Conservation (phyloP, 2,329 filamentous ascomycete species). For the Phaeosphaeria sp. region DNA sequence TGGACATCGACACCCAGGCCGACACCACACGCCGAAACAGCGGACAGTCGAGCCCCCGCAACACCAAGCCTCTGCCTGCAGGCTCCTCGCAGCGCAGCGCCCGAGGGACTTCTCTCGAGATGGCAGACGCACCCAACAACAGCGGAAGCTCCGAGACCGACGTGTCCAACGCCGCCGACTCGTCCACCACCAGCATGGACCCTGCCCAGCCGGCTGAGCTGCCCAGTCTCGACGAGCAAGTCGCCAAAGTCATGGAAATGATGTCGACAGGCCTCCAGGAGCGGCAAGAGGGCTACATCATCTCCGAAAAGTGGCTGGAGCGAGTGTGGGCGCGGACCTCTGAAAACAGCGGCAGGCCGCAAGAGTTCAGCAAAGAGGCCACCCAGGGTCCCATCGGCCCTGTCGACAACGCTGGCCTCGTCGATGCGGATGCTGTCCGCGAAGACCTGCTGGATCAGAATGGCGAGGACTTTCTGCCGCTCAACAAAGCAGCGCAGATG, state of each 20-base stretch:
- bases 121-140: constrained; percentile 46
- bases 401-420: constrained; percentile 84
- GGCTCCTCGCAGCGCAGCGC: constrained; percentile 31
- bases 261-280: constrained; percentile 63
- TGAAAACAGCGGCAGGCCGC: constrained; percentile 47
- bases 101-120: constrained; percentile 53
- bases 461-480: constrained; percentile 68
- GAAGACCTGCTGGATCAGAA: constrained; percentile 46
- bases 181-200: constrained; percentile 33
- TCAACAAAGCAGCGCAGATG: constrained; percentile 70
- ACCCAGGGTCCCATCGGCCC: constrained; percentile 73
- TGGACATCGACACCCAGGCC: constrained; percentile 41
- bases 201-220: constrained; percentile 23
- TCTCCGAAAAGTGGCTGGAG: constrained; percentile 81
- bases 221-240: constrained; percentile 67
- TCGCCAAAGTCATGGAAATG: constrained; percentile 72
- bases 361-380: constrained; percentile 65
- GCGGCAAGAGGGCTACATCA: constrained; percentile 76
- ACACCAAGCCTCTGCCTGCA: constrained; percentile 33
- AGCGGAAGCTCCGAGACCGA: constrained; percentile 33
- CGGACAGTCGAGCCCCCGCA: constrained; percentile 31
- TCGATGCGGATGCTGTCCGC: constrained; percentile 31
- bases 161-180: constrained; percentile 24
- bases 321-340: constrained; percentile 44
- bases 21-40: constrained; percentile 26